Base-by-base conservation (phyloP, 352 stramenopile species). In the Globisporangium recalcitrans region DNA sequence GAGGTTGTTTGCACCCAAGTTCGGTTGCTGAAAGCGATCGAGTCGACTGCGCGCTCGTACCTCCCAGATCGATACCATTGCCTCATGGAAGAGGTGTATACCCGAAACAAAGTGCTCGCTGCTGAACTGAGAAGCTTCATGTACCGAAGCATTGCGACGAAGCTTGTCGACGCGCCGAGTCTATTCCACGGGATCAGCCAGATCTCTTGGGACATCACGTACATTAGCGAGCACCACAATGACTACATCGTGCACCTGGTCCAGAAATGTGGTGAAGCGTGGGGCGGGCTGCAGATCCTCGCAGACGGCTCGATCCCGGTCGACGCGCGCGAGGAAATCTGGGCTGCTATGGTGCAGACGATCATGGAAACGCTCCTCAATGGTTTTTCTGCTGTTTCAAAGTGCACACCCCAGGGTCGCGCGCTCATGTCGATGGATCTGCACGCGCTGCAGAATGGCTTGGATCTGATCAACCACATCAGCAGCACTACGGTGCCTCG, bases 401-500 rank as follows among this genome's bases (percentile, higher is more conserved):
- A 82, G 60, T 98, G 95, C 68, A 98, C 91, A 5, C 96, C 91
- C 2, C 96, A 99, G 74, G 97, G 96, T 3, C 80, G 96, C 51
- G 92, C 96, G 5, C 79, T 98, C 26, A 98, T 99, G 96, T 95
- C 90, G 49, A 97, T 99, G 80, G 97, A 99, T 66, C 70, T 99
- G 53, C 81, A 95, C 40, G 87, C 93, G 22, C 75, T 98, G 7
- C 74, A 93, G 77, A 82, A 88, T 52, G 87, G 86, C 3, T 60
- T 96, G 22, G 82, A 89, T 42, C 62, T 90, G 31, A 91, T 97
- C 61, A 89, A 94, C 65, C 81, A 93, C 64, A 72, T 91, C 36
- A 82, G 76, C 60, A 74, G 72, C 49, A 67, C 68, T 46, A 66
- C 68, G 2, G 73, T 87, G 14, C 70, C 68, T 54, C 74, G 75